phyloP scores from a whole-genome alignment of 2,329 filamentous ascomycete species.

The Harringtonia aguacate region DNA sequence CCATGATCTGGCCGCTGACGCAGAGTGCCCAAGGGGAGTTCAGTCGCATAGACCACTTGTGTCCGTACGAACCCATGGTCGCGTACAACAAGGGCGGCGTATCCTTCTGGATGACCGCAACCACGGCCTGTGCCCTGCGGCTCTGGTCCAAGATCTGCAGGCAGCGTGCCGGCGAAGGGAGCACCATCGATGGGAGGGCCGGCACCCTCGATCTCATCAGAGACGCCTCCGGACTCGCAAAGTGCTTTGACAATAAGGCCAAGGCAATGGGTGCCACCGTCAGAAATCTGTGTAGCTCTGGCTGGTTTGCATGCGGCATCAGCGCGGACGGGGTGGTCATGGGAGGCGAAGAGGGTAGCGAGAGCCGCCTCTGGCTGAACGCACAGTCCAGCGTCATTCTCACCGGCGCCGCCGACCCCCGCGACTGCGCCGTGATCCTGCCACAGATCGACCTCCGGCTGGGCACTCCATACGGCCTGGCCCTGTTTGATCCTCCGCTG shows the following conservation, averaged over 20 bases:
- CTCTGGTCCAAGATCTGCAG: slow-evolving; percentile 43
- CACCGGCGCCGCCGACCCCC: slow-evolving; percentile 33
- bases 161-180: slow-evolving; percentile 24
- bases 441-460: slow-evolving; percentile 39
- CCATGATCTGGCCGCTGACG: slow-evolving; percentile 48
- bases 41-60: too few species aligned
- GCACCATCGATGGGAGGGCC: too few species aligned
- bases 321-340: slow-evolving; percentile 43
- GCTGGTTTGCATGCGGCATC: slow-evolving; percentile 47
- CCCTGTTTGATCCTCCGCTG: slow-evolving; percentile 46
- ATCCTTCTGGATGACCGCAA: slow-evolving; percentile 44
- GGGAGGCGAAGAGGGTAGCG: slow-evolving; percentile 36
- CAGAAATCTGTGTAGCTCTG: slow-evolving; percentile 44
- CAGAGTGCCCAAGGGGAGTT: slow-evolving; percentile 50
- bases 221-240: too few species aligned
- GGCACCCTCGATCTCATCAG: too few species aligned
- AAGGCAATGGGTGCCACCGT: too few species aligned
- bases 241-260: too few species aligned
- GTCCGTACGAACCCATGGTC: slow-evolving; percentile 55
- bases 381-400: slow-evolving; percentile 46
- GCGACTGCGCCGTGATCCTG: slow-evolving; percentile 33
- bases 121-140: slow-evolving; percentile 40
- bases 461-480: slow-evolving; percentile 39
- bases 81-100: slow-evolving; percentile 46
- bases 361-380: slow-evolving; percentile 48